Percentiles rank a stretch among this genome's conserved stretches.
These are phyloP conservation scores for Rhododendron kiyosumense DNA, from an alignment of 148 eudicot species.

Conservation along the genomic window DNA sequence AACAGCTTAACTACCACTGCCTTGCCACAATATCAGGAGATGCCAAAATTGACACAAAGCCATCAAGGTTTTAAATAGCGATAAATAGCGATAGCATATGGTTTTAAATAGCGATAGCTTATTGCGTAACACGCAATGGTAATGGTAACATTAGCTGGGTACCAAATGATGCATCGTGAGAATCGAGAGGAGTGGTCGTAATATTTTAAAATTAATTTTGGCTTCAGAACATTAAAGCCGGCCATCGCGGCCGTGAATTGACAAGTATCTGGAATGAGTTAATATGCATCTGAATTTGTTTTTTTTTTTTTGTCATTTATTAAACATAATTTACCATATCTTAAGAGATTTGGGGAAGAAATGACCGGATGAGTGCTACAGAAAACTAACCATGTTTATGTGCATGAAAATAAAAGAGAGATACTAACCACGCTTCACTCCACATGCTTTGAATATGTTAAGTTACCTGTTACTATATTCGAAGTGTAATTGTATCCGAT, in stretches of 20 bases:
- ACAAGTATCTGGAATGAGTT: neutral
- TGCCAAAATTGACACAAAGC: neutral
- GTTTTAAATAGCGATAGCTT: neutral
- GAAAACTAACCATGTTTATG: too few relatives aligned
- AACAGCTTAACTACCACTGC: neutral
- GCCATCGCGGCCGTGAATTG: neutral
- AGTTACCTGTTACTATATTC: neutral
- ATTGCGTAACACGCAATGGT: neutral
- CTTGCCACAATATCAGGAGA: neutral
- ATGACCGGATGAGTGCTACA: too few relatives aligned
- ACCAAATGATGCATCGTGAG: neutral
- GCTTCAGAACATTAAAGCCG: too few relatives aligned
- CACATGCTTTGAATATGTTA: too few relatives aligned
- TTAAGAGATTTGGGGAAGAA: too few relatives aligned
- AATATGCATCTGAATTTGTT: neutral
- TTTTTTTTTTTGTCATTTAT: too few relatives aligned
- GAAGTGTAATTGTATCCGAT: neutral
- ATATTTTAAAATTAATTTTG: too few relatives aligned
- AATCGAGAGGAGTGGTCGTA: neutral
- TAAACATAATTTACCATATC: too few relatives aligned
- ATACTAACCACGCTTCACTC: too few relatives aligned
- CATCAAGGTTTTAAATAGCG: neutral
- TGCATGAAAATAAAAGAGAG: too few relatives aligned
- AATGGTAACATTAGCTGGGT: neutral
- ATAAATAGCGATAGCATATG: neutral